Base-by-base conservation (phyloP, 176 grass and related monocot genomes). In the Oryza punctata region DNA sequence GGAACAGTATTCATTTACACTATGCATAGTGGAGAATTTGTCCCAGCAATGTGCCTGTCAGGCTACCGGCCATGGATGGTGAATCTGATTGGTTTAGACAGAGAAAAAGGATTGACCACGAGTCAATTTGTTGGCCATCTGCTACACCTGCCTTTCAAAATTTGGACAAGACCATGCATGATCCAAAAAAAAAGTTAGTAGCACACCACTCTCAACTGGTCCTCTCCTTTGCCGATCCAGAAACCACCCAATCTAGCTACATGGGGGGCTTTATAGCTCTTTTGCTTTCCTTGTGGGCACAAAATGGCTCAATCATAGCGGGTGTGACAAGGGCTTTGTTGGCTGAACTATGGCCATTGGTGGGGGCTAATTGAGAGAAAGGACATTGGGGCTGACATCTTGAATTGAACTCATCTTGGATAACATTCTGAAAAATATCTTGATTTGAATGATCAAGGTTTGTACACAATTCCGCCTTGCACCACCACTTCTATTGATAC, bases 221-320 rank as follows among this genome's bases (percentile, higher is more conserved):
- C 77, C 69, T 65, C 23, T 18, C 10, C 35, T 50, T 71, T 38
- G 43, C 63, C 47, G 9, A 10, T 59, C 30, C 15, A 46, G 12
- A 75, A 66, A 75, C 19, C 40, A 65, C 26, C 54, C 59, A 13
- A 49, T 50, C 5, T 23, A 28, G 44, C 57, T 10, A 24, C 21
- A 66, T 74, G 84, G 75, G 84, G 75, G 12, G 41, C 60, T 47
- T 37, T 61, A 15, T 66, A 19, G 43, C 43, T 72, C 43, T 83
- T 83, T 82, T 61, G 74, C 86, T 88, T 79, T 88, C 80, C 9
- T 59, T 73, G 86, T 84, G 86, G 86, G 86, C 67, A 32, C 80
- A 16, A 78, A 28, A 35, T 23, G 41, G 7, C 30, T 54, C 66
- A 10, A 10, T 88, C 38, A 54, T 59, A n/a, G 19, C 37, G 7